Conservation (phyloP, 2,329 filamentous ascomycete species). For the Metarhizium anisopliae region DNA sequence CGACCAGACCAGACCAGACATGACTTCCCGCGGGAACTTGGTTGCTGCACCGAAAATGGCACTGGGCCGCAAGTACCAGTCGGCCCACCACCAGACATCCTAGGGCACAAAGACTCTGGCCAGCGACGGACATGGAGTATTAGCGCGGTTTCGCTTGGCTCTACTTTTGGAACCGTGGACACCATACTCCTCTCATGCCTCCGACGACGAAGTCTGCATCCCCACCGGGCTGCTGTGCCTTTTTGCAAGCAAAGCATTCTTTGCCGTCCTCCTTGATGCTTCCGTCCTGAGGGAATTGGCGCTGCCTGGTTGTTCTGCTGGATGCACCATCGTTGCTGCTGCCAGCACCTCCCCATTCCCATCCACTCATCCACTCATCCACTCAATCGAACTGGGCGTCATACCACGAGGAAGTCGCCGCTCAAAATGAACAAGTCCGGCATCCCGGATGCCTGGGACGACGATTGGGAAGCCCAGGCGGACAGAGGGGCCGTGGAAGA, state of each 20-base stretch:
- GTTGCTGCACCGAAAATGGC: background rate
- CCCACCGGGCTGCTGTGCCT: background rate
- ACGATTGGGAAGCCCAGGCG: constrained; percentile 77
- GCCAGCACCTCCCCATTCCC: background rate
- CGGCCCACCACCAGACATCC: no score
- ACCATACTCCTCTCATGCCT: background rate
- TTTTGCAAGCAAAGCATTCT: background rate
- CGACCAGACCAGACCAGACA: no score
- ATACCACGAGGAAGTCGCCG: background rate
- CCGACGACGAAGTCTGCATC: background rate
- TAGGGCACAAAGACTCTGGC: background rate
- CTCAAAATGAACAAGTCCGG: constrained; percentile 35
- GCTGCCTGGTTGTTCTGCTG: background rate
- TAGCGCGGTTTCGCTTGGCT: background rate
- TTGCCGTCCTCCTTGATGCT: background rate
- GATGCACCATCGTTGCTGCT: background rate
- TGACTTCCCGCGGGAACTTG: background rate
- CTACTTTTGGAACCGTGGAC: background rate
- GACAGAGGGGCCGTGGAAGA: constrained; percentile 42
- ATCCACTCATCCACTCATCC: background rate
- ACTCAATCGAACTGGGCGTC: background rate
- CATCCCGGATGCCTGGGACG: constrained; percentile 75
- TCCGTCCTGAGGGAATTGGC: background rate
- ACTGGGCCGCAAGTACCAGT: background rate
- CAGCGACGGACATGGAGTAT: background rate